Conservation (phyloP, 2,329 filamentous ascomycete species). For the Pseudogymnoascus sp. region DNA sequence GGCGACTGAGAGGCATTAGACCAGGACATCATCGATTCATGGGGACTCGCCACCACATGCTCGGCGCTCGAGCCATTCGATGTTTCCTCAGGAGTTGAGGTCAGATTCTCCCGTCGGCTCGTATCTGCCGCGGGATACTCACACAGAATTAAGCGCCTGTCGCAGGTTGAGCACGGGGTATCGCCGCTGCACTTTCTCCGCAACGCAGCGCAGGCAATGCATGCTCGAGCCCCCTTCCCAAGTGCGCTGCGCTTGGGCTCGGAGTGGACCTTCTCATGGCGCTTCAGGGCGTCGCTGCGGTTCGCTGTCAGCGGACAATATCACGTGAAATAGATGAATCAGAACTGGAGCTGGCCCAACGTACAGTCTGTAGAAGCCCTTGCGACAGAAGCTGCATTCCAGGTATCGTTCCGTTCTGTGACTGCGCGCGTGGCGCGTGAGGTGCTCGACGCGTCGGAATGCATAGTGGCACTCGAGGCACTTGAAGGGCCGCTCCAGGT, state of each 20-base stretch:
- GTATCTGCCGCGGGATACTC: constrained; percentile 12
- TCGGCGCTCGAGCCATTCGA: neutral
- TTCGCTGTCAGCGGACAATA: neutral
- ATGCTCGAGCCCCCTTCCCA: constrained; percentile 18
- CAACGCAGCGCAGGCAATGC: constrained; percentile 17
- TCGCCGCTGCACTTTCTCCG: constrained; percentile 20
- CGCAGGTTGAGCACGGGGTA: constrained; percentile 15
- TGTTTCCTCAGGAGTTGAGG: neutral
- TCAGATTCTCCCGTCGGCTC: neutral
- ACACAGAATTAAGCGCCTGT: constrained; percentile 17
- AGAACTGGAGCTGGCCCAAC: neutral
- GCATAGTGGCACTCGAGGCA: constrained; percentile 19
- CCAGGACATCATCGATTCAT: constrained; percentile 14
- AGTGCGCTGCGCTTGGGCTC: constrained; percentile 18
- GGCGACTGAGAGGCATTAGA: neutral
- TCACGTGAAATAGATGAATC: neutral
- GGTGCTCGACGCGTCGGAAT: constrained; percentile 19
- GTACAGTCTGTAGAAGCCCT: constrained; percentile 21
- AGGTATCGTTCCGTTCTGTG: constrained; percentile 18
- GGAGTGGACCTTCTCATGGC: constrained; percentile 20
- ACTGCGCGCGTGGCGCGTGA: constrained; percentile 20
- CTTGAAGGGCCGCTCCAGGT: constrained; percentile 10
- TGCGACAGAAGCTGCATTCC: constrained; percentile 18
- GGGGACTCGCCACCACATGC: neutral
- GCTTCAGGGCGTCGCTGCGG: constrained; percentile 19